Conservation (phyloP, 2,329 filamentous ascomycete genomes). For the Ascosphaera apis region DNA sequence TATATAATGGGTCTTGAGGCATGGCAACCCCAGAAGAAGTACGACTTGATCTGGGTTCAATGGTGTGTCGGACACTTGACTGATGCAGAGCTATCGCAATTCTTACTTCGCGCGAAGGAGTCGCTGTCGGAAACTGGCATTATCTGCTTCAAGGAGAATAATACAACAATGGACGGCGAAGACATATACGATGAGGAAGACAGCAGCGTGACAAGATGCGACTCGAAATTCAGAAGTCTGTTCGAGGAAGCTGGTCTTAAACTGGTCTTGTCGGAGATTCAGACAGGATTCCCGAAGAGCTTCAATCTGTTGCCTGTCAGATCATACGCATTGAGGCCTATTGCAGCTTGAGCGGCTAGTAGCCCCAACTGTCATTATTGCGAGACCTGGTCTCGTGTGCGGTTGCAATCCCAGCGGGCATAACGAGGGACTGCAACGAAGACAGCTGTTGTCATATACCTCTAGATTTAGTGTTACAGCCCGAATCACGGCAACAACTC, state of each 20-base stretch:
- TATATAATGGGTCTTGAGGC: slow-evolving; percentile 52
- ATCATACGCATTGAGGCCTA: slow-evolving; percentile 50
- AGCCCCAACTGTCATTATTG: too few species aligned
- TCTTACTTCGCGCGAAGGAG: slow-evolving; percentile 36
- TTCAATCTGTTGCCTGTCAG: slow-evolving; percentile 46
- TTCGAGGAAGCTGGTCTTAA: slow-evolving; percentile 47
- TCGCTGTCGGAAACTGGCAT: slow-evolving; percentile 22
- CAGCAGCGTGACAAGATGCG: slow-evolving; percentile 54
- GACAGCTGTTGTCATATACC: too few species aligned
- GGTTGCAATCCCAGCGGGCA: too few species aligned
- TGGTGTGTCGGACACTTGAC: slow-evolving; percentile 75
- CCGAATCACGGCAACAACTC: too few species aligned
- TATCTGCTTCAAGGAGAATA: slow-evolving; percentile 64
- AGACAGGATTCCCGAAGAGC: slow-evolving; percentile 43
- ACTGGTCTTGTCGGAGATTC: slow-evolving; percentile 46
- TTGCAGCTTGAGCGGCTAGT: too few species aligned
- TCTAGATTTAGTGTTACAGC: too few species aligned
- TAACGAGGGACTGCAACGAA: too few species aligned
- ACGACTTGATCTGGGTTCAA: slow-evolving; percentile 73
- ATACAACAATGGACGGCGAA: slow-evolving; percentile 28
- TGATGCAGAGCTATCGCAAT: slow-evolving; percentile 46
- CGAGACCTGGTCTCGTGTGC: too few species aligned
- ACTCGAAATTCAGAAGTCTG: slow-evolving; percentile 44
- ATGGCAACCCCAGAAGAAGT: slow-evolving; percentile 36
- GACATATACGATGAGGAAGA: slow-evolving; percentile 59